Conservation (phyloP, 257 asterid genomes). For the Scutellaria barbata region DNA sequence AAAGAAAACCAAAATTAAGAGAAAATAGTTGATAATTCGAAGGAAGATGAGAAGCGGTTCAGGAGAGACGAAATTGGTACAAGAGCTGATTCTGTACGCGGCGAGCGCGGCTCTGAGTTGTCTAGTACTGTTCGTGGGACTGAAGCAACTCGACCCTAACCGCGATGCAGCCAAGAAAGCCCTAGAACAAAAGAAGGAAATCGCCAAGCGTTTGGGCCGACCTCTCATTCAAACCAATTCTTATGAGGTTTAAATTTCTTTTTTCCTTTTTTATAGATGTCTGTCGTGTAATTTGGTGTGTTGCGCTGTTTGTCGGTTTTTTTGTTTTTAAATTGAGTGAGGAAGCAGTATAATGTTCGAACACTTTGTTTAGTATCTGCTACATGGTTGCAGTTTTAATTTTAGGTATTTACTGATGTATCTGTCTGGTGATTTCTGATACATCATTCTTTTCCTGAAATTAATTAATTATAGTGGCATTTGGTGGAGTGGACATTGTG, state of each 20-base stretch:
- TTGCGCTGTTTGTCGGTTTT: neutral
- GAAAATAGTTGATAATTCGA: neutral
- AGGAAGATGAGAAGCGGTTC: slow-evolving; percentile 49
- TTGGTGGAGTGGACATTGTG: neutral
- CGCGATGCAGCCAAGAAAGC: slow-evolving; percentile 82
- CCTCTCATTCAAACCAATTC: slow-evolving; percentile 77
- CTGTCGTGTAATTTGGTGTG: neutral
- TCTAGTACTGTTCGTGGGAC: slow-evolving; percentile 74
- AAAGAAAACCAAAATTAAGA: neutral
- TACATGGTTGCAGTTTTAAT: neutral
- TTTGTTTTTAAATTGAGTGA: neutral
- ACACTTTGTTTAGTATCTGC: neutral
- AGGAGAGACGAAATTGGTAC: slow-evolving; percentile 65
- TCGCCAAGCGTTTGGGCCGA: slow-evolving; percentile 92
- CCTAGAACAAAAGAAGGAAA: slow-evolving; percentile 75
- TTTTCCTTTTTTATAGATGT: neutral
- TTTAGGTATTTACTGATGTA: neutral
- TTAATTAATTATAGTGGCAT: neutral
- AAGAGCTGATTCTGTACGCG: slow-evolving; percentile 73
- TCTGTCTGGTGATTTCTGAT: neutral
- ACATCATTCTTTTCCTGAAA: slow-evolving; percentile 6
- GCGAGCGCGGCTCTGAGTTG: slow-evolving; percentile 94
- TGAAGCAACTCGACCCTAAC: slow-evolving; percentile 80
- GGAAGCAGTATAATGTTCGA: neutral
- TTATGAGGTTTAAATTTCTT: slow-evolving; percentile 61